These are phyloP conservation scores for Liquidambar formosana DNA, from an alignment of 164 flowering plant genomes.

Conservation along the genomic window DNA sequence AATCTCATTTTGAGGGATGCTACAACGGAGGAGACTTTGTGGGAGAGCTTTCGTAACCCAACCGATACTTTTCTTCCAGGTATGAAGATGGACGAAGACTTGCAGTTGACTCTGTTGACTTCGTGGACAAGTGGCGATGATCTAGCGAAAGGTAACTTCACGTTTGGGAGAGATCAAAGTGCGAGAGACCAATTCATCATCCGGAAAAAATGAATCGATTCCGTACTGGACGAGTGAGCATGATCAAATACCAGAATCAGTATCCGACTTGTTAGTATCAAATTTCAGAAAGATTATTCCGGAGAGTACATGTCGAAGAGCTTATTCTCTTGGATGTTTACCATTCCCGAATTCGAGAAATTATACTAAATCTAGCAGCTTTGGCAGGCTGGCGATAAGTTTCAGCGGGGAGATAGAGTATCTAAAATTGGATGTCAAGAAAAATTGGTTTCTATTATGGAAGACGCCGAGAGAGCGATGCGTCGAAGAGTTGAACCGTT, in stretches of 20 bases:
- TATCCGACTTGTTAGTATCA: conserved; percentile 3
- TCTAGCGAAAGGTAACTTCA: conserved; percentile 22
- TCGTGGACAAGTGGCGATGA: conserved; percentile 24
- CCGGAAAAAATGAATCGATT: neutral
- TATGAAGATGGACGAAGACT: conserved; percentile 23
- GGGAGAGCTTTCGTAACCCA: conserved; percentile 34
- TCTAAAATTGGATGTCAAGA: neutral
- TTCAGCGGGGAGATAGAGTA: conserved; percentile 15
- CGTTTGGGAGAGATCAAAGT: conserved; percentile 10
- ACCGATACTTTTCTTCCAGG: conserved; percentile 40
- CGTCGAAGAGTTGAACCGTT: conserved; percentile 6
- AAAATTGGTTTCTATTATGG: conserved; percentile 13
- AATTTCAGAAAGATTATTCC: conserved; percentile 8
- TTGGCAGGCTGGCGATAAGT: conserved; percentile 25
- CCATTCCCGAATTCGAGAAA: no score
- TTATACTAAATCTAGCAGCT: conserved; percentile 2
- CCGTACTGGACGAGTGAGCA: conserved; percentile 24
- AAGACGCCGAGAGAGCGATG: conserved; percentile 16
- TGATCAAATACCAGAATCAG: neutral
- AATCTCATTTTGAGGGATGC: neutral
- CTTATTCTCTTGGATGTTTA: no score
- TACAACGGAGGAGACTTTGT: no score
- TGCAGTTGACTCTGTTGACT: conserved; percentile 11
- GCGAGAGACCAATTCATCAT: conserved; percentile 5
- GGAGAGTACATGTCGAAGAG: no score